phyloP scores from a whole-genome alignment of 495 filamentous ascomycete species.

The Neurospora terricola region DNA sequence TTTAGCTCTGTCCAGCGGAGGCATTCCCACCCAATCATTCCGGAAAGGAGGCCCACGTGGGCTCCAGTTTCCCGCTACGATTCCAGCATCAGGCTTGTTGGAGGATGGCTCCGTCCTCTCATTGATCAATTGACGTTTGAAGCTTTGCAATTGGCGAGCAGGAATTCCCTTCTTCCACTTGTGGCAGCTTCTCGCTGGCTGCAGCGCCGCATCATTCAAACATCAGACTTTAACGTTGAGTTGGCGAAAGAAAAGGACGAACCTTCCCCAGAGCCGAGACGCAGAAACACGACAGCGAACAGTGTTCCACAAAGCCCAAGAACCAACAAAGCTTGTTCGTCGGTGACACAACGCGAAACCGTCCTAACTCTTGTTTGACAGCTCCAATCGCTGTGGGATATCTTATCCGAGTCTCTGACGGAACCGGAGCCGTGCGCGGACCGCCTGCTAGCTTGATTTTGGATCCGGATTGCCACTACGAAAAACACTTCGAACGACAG shows the following conservation, averaged over 20 bases:
- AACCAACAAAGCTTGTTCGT: neutral
- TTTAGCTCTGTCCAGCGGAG: neutral
- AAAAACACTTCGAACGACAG: neutral
- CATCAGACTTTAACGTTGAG: neutral
- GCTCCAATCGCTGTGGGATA: neutral
- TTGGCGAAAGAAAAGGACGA: neutral
- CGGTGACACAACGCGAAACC: neutral
- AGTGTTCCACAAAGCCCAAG: neutral
- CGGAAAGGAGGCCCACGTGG: neutral
- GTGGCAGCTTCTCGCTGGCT: conserved; percentile 8
- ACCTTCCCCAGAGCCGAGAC: neutral
- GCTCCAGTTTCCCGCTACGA: neutral
- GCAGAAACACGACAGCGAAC: neutral
- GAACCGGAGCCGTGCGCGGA: neutral
- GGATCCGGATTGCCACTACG: neutral
- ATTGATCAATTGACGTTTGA: conserved; percentile 24
- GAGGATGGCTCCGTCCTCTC: conserved; percentile 3
- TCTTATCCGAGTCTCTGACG: neutral
- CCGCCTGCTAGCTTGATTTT: neutral
- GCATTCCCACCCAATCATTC: neutral
- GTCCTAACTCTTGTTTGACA: neutral
- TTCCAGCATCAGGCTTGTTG: neutral
- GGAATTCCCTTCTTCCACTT: neutral
- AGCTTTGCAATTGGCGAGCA: conserved; percentile 1
- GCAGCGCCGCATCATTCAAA: conserved; percentile 1